Percentiles rank a stretch among this genome's conserved stretches.
Evolutionary conservation across 169 alveolate genomes (phyloP).

Genomic region (Cyclospora cayetanensis): DNA sequence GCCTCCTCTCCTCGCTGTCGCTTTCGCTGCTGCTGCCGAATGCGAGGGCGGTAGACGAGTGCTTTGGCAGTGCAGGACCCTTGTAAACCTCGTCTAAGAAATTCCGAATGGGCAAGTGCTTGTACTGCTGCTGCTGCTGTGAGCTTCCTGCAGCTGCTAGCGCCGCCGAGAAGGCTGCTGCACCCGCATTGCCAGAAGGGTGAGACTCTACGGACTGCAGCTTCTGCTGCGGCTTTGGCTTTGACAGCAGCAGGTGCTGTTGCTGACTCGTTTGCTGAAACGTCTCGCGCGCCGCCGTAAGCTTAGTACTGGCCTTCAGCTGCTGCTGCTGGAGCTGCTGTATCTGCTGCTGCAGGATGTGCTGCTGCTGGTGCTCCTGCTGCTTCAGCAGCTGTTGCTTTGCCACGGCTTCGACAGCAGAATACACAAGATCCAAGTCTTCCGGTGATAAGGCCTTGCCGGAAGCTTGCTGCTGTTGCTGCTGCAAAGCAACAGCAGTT

Average conservation of each 20-base stretch:
- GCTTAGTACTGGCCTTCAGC: background rate
- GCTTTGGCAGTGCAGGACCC: constrained; percentile 67
- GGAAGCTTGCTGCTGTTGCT: constrained; percentile 19
- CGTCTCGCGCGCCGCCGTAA: background rate
- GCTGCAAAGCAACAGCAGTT: constrained; percentile 42
- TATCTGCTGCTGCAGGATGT: background rate
- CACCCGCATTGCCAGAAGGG: background rate
- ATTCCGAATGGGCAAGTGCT: constrained; percentile 3
- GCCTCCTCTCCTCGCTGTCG: constrained; percentile 56
- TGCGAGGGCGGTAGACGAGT: constrained; percentile 40
- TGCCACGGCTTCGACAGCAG: constrained; percentile 16
- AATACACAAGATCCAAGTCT: constrained; percentile 1
- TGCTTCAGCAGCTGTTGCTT: constrained; percentile 23
- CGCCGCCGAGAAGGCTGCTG: constrained; percentile 15
- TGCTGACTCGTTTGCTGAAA: background rate
- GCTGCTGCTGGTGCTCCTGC: constrained; percentile 11
- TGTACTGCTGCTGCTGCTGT: constrained; percentile 39
- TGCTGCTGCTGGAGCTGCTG: constrained; percentile 4
- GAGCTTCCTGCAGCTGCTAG: background rate
- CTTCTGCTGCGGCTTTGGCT: background rate
- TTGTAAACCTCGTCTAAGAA: constrained; percentile 32
- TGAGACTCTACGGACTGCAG: background rate
- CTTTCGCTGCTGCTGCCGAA: constrained; percentile 72
- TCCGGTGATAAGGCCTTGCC: background rate
- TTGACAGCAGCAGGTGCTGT: background rate